Base-by-base conservation (phyloP, 2,329 filamentous ascomycete genomes). In the Pyricularia pennisetigena region DNA sequence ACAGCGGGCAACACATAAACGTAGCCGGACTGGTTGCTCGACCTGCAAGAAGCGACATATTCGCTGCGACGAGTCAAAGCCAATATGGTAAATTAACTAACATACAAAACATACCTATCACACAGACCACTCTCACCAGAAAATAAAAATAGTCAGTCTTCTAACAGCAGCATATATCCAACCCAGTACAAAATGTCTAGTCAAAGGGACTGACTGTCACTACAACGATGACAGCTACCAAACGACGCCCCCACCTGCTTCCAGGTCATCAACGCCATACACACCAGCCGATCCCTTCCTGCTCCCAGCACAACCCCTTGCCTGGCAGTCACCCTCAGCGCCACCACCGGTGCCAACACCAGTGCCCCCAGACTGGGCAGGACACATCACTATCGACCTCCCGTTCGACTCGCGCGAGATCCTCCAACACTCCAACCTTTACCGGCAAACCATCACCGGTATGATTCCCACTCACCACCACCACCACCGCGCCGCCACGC, bases 31-130 rank as follows among this genome's bases (percentile, higher is more conserved):
- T 26, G 71, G 71, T 10, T 72, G 71, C 63, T 64, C 66, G 26
- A 71, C 71, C 2, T 72, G 71, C 70, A 72, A 72, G 68, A 69
- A 70, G 24, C 67, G 70, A 7, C 71, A 72, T 67, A 71, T 71
- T 28, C 69, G 71, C 20, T 72, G 71, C 54, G 71, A 72, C 30
- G 70, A 72, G 59, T 49, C 69, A 7, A 71, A 70, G n/a, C 71
- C 70, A 7, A 70, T 72, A 23, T 72, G 71, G 71, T 71, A 30
- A 70, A 10, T 70, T 72, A 26, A 68, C n/a, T 62, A 70, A 35
- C 9, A n/a, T n/a, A n/a, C 14, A 35, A 14, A 12, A 12, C 6
- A 14, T 3, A 5, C 32, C 12, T 26, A 29, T 8, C 23, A 26
- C 10, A 8, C 23, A 29, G 8, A 63, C 59, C 14, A 5, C 23